Evolutionary conservation across 208 protist genomes (phyloP), one percentile per base, ranked within the genome.

Genomic region (Trichomonas vaginalis): DNA sequence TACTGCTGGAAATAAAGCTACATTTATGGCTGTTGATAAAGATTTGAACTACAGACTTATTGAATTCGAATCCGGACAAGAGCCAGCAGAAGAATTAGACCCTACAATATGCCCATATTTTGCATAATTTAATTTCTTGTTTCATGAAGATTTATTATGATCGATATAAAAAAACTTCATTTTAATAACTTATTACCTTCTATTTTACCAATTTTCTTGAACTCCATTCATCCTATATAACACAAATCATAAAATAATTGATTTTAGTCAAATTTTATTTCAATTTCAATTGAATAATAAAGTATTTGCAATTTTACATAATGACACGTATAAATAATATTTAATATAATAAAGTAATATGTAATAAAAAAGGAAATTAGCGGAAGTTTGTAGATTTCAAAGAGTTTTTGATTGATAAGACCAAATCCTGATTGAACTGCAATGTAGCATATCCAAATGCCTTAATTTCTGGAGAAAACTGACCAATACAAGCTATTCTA

Each of bases 381-480:
- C 56, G 56, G 56, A 70, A 70, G n/a, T 70, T 70, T n/a, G n/a
- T 27, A 8, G 56, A 8, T 27, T 70, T 70, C 2, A 70, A 27
- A 32, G 56, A 70, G n/a, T 70, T 70, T 70, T 70, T 70, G 56
- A 70, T 70, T 70, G 56, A 70, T 83, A 40, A 92, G 56, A 92
- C 86, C 2, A 48, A 8, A 39, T 40, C 86, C 4, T 51, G 15
- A 51, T 51, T 40, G n/a, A 92, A 51, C n/a, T 51, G 40, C 6
- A 92, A n/a, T 21, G 46, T 48, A 51, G 86, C n/a, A 51, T 92
- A 92, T 39, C 86, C 86, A 32, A 92, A 92, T 27, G 46, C 86
- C 17, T 92, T 92, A 47, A 92, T 92, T 32, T 92, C 86, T 56
- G 86, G 86, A 17, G 86, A 92, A 47, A 51, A 92, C 45, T 92